Evolutionary conservation across 2,329 filamentous ascomycete genomes (phyloP).

Genomic region (Aspergillus sp.): DNA sequence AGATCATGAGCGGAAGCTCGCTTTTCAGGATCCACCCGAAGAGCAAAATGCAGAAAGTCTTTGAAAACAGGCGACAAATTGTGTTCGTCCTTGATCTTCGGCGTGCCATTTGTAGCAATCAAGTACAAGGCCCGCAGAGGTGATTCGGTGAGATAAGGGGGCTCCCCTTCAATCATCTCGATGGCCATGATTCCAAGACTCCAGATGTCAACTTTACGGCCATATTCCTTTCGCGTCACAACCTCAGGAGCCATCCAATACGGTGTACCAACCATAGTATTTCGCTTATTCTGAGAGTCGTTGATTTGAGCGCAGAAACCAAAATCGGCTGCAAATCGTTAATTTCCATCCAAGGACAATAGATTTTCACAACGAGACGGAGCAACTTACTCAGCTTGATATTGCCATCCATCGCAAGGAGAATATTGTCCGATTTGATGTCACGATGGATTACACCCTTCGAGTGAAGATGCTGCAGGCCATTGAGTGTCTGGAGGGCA

Average conservation of each 20-base stretch:
- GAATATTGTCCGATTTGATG: slow-evolving; percentile 98
- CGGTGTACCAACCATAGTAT: slow-evolving; percentile 97
- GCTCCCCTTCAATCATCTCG: slow-evolving; percentile 99
- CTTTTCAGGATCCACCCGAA: slow-evolving; percentile 97
- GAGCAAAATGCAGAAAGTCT: slow-evolving; percentile 87
- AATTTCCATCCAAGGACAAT: slow-evolving; percentile 10
- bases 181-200: slow-evolving; percentile 98
- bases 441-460: slow-evolving; percentile 98
- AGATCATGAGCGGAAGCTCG: slow-evolving; percentile 92
- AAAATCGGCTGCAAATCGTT: slow-evolving; percentile 72
- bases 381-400: slow-evolving; percentile 85
- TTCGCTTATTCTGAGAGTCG: slow-evolving; percentile 93
- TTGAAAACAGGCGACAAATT: slow-evolving; percentile 77
- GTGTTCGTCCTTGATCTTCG: slow-evolving; percentile 89
- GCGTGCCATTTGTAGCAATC: slow-evolving; percentile 95
- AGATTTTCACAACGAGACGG: slow-evolving; percentile 18
- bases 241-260: slow-evolving; percentile 99
- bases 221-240: slow-evolving; percentile 95
- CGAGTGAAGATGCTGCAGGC: slow-evolving; percentile 91
- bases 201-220: slow-evolving; percentile 98
- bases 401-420: slow-evolving; percentile 88
- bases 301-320: slow-evolving; percentile 99
- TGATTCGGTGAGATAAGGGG: slow-evolving; percentile 93
- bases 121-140: slow-evolving; percentile 90
- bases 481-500: slow-evolving; percentile 67